Evolutionary conservation across 768 basidiomycete species (phyloP).

Genomic region (Dendrothele bispora): DNA sequence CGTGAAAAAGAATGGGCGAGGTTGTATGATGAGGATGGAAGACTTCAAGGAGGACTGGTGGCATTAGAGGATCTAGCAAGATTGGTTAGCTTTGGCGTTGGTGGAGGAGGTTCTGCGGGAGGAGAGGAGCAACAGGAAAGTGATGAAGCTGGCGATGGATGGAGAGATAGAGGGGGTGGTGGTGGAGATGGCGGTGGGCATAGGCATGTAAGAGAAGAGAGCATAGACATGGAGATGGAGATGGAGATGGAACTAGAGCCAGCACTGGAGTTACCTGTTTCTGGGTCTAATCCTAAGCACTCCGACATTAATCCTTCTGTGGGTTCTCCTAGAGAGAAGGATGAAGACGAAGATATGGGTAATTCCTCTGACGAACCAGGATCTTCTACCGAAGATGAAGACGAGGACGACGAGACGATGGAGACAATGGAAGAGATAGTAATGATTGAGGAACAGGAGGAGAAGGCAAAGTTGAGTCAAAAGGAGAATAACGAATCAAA

Average conservation of each 20-base stretch:
- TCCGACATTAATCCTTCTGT: constrained; percentile 51
- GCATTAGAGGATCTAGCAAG: constrained; percentile 85
- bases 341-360: constrained; percentile 83
- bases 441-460: constrained; percentile 72
- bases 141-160: constrained; percentile 57
- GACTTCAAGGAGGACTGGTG: constrained; percentile 82
- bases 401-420: constrained; percentile 66
- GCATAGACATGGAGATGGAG: neutral
- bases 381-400: constrained; percentile 51
- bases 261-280: constrained; percentile 70
- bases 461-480: no score
- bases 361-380: no score
- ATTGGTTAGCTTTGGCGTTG: constrained; percentile 69
- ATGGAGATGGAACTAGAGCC: constrained; percentile 49
- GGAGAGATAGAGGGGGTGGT: constrained; percentile 20
- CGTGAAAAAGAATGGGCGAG: constrained; percentile 66
- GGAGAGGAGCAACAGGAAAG: constrained; percentile 54
- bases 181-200: constrained; percentile 10
- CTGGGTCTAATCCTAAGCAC: no score
- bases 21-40: constrained; percentile 80
- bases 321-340: constrained; percentile 50
- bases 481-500: no score
- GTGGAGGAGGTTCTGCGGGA: no score
- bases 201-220: constrained; percentile 30
- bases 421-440: constrained; percentile 81